A percentile compares a stretch with the other conserved stretches of the same genome.
Conservation (phyloP, 805 yeast species). For the Candida sphagnicola region DNA sequence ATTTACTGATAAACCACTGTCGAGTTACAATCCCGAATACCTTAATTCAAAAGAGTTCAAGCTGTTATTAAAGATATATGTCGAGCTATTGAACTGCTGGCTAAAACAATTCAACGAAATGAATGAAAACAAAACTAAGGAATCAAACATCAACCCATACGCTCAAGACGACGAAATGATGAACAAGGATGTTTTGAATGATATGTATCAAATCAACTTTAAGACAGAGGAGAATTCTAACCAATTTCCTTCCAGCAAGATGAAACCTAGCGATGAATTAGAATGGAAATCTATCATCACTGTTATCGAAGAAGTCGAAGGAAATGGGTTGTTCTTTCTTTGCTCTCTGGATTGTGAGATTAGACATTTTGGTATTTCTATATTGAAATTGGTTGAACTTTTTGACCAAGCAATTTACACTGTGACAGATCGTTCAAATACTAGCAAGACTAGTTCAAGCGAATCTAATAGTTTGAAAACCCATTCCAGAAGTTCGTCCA, state of each 20-base stretch:
- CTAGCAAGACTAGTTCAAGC: conserved; percentile 1
- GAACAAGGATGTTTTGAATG: conserved; percentile 37
- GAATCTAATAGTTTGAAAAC: conserved; percentile 12
- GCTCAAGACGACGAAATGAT: conserved; percentile 33
- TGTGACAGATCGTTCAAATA: conserved; percentile 27
- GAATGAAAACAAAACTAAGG: conserved; percentile 15
- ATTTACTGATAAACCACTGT: conserved; percentile 66
- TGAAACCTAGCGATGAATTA: conserved; percentile 50
- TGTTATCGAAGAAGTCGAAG: conserved; percentile 91
- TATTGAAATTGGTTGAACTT: conserved; percentile 73
- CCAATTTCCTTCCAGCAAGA: conserved; percentile 7
- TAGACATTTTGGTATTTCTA: conserved; percentile 70
- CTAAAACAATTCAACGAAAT: conserved; percentile 51
- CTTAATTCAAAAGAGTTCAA: conserved; percentile 60
- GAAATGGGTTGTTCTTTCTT: conserved; percentile 87
- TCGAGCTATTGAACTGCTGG: conserved; percentile 83
- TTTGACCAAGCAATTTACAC: conserved; percentile 81
- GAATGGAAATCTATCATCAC: conserved; percentile 79
- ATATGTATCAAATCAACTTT: conserved; percentile 42
- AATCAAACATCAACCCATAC: conserved; percentile 16
- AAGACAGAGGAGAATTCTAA: conserved; percentile 30
- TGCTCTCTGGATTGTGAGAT: conserved; percentile 81
- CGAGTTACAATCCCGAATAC: conserved; percentile 52
- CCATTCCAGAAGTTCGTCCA: conserved; percentile 60
- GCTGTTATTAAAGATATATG: conserved; percentile 61